A percentile compares a stretch with the other conserved stretches of the same genome.
Evolutionary conservation across 148 eudicot genomes (phyloP).

Genomic region (Hydrangea macrophylla): DNA sequence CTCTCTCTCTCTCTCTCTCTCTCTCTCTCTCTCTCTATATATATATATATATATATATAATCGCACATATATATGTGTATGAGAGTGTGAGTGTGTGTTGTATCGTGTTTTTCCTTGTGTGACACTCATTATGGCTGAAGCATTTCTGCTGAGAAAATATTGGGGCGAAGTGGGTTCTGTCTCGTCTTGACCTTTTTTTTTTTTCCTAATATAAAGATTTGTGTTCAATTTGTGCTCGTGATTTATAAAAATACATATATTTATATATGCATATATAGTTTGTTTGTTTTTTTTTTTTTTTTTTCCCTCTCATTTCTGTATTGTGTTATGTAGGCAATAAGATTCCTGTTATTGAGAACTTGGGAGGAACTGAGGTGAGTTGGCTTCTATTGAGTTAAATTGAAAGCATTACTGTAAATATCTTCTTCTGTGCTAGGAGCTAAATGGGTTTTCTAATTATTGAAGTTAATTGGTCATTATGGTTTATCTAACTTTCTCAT

Average conservation of each 20-base stretch:
- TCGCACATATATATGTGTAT: too few species aligned
- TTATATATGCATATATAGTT: not conserved
- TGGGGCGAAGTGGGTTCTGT: not conserved
- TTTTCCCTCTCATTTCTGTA: too few species aligned
- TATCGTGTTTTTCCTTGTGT: too few species aligned
- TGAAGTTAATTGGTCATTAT: not conserved
- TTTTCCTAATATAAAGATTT: too few species aligned
- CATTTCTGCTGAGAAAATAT: not conserved
- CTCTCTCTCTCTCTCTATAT: not conserved
- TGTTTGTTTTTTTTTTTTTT: not conserved
- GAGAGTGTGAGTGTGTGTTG: not conserved
- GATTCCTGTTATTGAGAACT: conserved; percentile 82
- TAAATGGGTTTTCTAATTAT: not conserved
- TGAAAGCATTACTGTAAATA: not conserved
- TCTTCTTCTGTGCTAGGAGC: not conserved
- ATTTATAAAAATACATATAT: not conserved
- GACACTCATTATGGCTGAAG: not conserved
- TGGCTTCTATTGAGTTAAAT: not conserved
- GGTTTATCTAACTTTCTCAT: not conserved
- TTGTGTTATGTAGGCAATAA: conserved; percentile 77
- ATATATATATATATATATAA: not conserved
- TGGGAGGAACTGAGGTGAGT: conserved; percentile 88
- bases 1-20: not conserved
- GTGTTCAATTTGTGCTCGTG: not conserved
- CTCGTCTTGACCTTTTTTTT: not conserved